These are phyloP conservation scores for Aspergillus vadensis DNA, from an alignment of 2,329 filamentous ascomycete species.

Conservation along the genomic window DNA sequence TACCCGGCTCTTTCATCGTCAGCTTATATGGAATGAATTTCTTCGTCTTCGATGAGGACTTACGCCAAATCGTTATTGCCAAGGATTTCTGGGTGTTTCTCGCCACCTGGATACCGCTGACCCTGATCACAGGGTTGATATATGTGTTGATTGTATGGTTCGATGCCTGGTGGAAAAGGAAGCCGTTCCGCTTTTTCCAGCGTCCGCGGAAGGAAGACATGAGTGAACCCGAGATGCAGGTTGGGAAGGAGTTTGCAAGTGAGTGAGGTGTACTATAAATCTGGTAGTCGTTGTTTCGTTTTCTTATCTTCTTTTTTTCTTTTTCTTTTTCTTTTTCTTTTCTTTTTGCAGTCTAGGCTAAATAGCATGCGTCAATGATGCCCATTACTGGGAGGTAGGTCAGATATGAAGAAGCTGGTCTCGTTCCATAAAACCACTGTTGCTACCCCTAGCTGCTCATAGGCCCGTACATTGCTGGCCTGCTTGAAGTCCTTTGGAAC, in stretches of 20 bases:
- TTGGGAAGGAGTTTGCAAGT: neutral
- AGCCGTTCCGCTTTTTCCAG: neutral
- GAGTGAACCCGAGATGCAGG: neutral
- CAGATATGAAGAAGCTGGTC: neutral
- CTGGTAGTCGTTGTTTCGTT: neutral
- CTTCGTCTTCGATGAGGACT: neutral
- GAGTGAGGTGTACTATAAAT: neutral
- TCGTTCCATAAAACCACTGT: neutral
- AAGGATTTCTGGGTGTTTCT: neutral
- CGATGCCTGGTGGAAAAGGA: slow-evolving; percentile 1
- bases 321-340: too few relatives aligned
- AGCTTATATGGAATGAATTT: slow-evolving; percentile 2
- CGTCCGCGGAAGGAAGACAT: neutral
- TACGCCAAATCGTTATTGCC: neutral
- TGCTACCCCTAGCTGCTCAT: neutral
- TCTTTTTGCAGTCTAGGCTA: too few relatives aligned
- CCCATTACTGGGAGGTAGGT: neutral
- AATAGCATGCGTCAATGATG: neutral
- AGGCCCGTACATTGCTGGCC: neutral
- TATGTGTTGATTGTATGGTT: neutral
- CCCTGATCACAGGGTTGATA: neutral
- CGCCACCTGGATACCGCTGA: neutral
- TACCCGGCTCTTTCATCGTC: neutral
- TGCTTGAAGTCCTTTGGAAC: neutral
- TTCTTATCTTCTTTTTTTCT: too few relatives aligned